Conservation (phyloP, 176 grass and related monocot species). For the Raddia distichophylla region DNA sequence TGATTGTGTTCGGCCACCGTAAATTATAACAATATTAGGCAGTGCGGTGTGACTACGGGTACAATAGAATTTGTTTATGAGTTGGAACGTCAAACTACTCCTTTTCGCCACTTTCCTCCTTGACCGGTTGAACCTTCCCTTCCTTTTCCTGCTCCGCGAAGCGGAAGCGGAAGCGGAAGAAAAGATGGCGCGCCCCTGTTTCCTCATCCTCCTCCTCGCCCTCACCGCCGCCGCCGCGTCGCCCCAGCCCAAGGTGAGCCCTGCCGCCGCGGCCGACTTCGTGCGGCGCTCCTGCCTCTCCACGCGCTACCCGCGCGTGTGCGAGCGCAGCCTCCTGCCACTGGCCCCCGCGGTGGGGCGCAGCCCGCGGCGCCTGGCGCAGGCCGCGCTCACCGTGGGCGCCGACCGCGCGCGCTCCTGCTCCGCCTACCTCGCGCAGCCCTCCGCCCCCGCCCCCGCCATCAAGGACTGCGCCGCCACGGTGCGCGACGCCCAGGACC, state of each 20-base stretch:
- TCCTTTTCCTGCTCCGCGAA: too few species aligned
- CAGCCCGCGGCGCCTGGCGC: conserved; percentile 70
- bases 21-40: too few species aligned
- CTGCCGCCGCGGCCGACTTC: conserved; percentile 27
- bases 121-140: too few species aligned
- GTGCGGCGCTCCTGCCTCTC: conserved; percentile 56
- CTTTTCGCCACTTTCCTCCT: too few species aligned
- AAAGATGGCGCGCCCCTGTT: background rate
- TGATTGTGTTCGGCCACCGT: too few species aligned
- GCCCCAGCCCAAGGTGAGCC: background rate
- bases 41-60: too few species aligned
- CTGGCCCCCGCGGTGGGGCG: conserved; percentile 44
- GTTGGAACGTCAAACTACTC: too few species aligned
- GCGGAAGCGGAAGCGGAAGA: too few species aligned
- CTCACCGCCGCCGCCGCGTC: background rate
- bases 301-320: conserved; percentile 66
- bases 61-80: too few species aligned
- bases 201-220: background rate
- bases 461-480: conserved; percentile 67
- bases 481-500: conserved; percentile 58
- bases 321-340: conserved; percentile 62
- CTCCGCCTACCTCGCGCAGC: conserved; percentile 49
- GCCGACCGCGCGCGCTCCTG: conserved; percentile 55
- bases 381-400: conserved; percentile 60
- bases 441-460: conserved; percentile 26